Evolutionary conservation across 345 rosid species (phyloP), one percentile per base, ranked within the genome.

Genomic region (Mallotus nudiflorus): DNA sequence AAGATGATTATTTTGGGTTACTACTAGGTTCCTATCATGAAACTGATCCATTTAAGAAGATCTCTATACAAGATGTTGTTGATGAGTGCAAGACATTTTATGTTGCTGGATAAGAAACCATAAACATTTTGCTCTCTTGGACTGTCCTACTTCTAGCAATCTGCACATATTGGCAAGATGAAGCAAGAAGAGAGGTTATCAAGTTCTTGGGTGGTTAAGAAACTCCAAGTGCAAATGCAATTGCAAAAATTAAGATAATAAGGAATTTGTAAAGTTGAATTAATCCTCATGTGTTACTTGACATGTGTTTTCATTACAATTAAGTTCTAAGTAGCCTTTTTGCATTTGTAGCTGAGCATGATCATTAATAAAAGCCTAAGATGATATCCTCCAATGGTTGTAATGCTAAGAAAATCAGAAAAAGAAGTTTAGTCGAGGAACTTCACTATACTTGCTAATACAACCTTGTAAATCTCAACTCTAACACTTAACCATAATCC

Each of bases 161-260:
- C 27, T 69, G 80, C 49, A 9, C 59, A 4, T 77, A 82, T 20
- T 82, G 88, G 84, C 86, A 85, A 72, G 83, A 80, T 14, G 55
- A 80, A 72, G 82, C 68, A 16, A 80, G 85, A 54, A 71, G 19
- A 16, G 81, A 84, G 25, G 78, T 76, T 44, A 10, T 74, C 19
- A 37, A 72, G 10, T 9, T 51, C 3, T 76, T 78, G n/a, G n/a
- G n/a, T 29, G 83, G 78, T 18, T n/a, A 69, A 18, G 68, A 62
- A 53, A 76, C 48, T 52, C 83, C 82, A 6, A 29, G n/a, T 51
- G 28, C 49, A 37, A 81, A 82, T 24, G 72, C 68, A 70, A 62
- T 78, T 1, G 35, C 72, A 16, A 83, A 65, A 57, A 46, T 80
- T 35, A 81, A 69, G 60, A 78, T 18, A 7, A 81, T 86, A 71